Evolutionary conservation across 106 monocot species (phyloP), one percentile per base, ranked within the genome.

Genomic region (Vanilla planifolia): DNA sequence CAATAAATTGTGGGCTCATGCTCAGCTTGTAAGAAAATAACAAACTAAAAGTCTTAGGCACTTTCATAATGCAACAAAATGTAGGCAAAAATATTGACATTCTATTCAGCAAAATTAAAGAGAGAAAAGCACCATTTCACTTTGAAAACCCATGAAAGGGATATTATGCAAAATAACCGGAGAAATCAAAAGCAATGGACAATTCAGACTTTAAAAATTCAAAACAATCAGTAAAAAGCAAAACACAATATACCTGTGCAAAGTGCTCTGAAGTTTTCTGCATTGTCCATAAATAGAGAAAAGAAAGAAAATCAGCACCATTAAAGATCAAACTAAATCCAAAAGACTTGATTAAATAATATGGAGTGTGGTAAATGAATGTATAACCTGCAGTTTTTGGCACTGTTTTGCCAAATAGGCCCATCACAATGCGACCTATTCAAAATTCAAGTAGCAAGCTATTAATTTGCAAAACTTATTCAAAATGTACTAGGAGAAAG

Each of bases 331-430:
- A 16, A 25, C n/a, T 55, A 33, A 25, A 47, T 5, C 61, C 51
- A 5, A 24, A 51, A 4, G n/a, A n/a, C 42, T 42, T 42, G 11
- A 42, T 16, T 42, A 42, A 42, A 2, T 34, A 6, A 55, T 34
- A n/a, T n/a, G n/a, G n/a, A n/a, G n/a, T n/a, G n/a, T n/a, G 1
- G 5, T 14, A 33, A 52, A 32, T 17, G n/a, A n/a, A n/a, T n/a
- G n/a, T n/a, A n/a, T n/a, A 74, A 93, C 88, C 92, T 74, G 85
- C 84, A 59, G 92, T 93, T 72, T 88, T 93, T 51, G 92, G 92
- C 24, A 93, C 92, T 60, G 88, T 59, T 28, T 88, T 88, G 23
- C 92, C 92, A 55, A 93, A 93, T 29, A 93, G 71, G 9, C 92
- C 92, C 65, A 93, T 81, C 27, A 85, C 81, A 35, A 93, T 37